Evolutionary conservation across 345 rosid species (phyloP), one percentile per base, ranked within the genome.

Genomic region (Turnera subulata): DNA sequence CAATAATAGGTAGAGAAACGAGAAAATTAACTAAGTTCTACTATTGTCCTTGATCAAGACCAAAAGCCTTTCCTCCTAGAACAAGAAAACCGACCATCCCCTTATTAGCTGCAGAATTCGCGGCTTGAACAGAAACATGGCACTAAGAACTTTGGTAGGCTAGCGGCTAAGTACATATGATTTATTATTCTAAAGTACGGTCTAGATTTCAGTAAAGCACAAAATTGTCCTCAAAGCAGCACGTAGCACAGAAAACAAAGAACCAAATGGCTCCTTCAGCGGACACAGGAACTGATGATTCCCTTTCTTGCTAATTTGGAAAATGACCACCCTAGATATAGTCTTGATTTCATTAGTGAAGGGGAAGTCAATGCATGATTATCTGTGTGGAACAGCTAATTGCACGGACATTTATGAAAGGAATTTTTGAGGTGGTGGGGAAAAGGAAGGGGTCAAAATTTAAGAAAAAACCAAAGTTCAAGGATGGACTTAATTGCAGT

Each of bases 131-230:
- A 58, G 63, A 40, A 44, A 48, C 24, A 52, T 25, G 44, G 58
- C 51, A 43, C 44, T 38, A 50, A 43, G 23, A 55, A 29, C 25
- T 54, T 64, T 24, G 4, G 4, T 6, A 5, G n/a, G 50, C 25
- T 42, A 42, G 16, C 40, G 35, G 49, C 21, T 24, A 40, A 67
- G 62, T 72, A 74, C 76, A 80, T 75, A 74, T 66, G 48, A 50
- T 55, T 39, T 46, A 15, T 54, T 66, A 45, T 38, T 66, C 47
- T 62, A 51, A 46, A 67, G 46, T 45, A 14, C 48, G 46, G 60
- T 76, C 76, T 76, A 63, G 82, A 79, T 78, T 82, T 78, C 83
- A 76, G 78, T 55, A 69, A 75, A 62, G 40, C 63, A 32, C 44
- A 44, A 62, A 55, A 44, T 19, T 44, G 49, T 37, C 49, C 56